Evolutionary conservation across 768 basidiomycete genomes (phyloP), one percentile per base, ranked within the genome.

Genomic region (Agaricus subrufescens): DNA sequence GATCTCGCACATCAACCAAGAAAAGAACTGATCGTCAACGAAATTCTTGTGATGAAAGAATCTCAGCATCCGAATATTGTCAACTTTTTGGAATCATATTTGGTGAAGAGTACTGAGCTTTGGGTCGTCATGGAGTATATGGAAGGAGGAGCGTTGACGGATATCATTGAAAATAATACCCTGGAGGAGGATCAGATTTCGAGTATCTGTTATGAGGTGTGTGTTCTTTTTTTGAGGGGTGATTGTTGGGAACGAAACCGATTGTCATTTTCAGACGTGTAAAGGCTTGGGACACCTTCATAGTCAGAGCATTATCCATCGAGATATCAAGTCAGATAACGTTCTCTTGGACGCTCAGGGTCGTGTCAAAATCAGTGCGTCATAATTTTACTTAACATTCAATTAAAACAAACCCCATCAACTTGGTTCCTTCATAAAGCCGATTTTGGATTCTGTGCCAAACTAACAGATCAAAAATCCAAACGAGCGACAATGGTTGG

Each of bases 101-200:
- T 98, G 44, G 84, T 97, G 52, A 89, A 89, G 72, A 87, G 78
- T 67, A 87, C 80, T 51, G 94, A 96, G 66, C 82, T 97, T 25
- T 98, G 94, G 94, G 94, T 97, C 44, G 94, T 96, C 57, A 98
- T 96, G 94, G 94, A 98, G 73, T 96, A 91, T 67, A 98, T 98
- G 94, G 94, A 98, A 71, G 94, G 94, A 51, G 95, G 97, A 40
- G 94, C 96, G 15, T 75, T 99, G 65, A 98, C 94, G 26, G 96
- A 98, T 71, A 89, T 99, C 44, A 98, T 99, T 64, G 96, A 98
- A 75, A 94, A 95, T 63, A 98, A 98, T 70, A 84, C 91, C 42
- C 72, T 98, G 59, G 91, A 91, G 67, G 94, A 98, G 73, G 92
- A 94, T 66, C 94, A 98, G 73, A 96, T 98, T 49, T 85, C 91